Percentiles rank a stretch among this genome's conserved stretches.
phyloP scores from a whole-genome alignment of 2,329 filamentous ascomycete species.

The Trichophyton verrucosum region DNA sequence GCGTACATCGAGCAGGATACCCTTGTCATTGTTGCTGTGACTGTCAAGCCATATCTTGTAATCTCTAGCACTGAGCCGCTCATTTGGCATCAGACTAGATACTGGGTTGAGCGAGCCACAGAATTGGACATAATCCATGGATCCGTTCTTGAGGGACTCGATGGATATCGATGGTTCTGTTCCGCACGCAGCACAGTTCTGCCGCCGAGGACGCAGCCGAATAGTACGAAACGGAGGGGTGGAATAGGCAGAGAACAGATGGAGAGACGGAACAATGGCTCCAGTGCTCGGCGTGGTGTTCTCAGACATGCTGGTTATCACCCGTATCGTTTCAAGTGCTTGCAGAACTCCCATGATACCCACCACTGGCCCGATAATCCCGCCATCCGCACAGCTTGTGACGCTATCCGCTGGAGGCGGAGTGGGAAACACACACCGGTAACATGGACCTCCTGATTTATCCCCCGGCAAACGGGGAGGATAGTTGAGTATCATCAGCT shows the following conservation, averaged over 20 bases:
- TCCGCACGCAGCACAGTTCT: constrained; percentile 67
- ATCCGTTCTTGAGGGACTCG: constrained; percentile 50
- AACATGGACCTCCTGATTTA: constrained; percentile 62
- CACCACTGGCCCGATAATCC: constrained; percentile 83
- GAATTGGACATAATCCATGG: constrained; percentile 73
- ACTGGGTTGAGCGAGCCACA: constrained; percentile 55
- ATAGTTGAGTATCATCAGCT: constrained; percentile 77
- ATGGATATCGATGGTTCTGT: constrained; percentile 49
- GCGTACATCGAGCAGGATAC: constrained; percentile 67
- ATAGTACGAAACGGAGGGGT: constrained; percentile 55
- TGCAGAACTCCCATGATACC: constrained; percentile 88
- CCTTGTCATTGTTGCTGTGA: constrained; percentile 17
- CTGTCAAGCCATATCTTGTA: constrained; percentile 35
- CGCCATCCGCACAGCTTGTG: constrained; percentile 79
- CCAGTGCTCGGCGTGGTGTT: constrained; percentile 13
- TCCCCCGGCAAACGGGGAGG: constrained; percentile 53
- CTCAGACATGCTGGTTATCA: constrained; percentile 44
- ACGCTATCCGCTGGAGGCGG: constrained; percentile 76
- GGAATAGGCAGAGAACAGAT: constrained; percentile 35
- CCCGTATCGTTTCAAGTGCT: constrained; percentile 74
- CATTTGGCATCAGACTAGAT: constrained; percentile 45
- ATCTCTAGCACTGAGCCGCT: constrained; percentile 54
- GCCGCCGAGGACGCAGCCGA: constrained; percentile 55
- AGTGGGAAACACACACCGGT: constrained; percentile 80
- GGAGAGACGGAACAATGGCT: constrained; percentile 22